phyloP scores from a whole-genome alignment of 179 eudicot species.

The Vitellaria paradoxa region DNA sequence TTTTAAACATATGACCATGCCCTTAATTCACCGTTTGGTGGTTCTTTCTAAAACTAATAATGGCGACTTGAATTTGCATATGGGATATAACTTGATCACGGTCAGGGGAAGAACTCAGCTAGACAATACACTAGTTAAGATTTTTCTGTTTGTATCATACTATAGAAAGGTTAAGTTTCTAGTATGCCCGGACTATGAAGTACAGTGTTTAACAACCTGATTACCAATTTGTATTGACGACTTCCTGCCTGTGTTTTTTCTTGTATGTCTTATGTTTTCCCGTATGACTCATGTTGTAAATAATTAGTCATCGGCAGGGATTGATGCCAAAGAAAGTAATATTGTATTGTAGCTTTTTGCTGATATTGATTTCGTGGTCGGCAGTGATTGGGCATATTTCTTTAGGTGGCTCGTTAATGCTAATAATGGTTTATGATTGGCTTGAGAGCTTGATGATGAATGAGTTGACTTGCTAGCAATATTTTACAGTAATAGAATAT shows the following conservation, averaged over 20 bases:
- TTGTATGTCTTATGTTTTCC: neutral
- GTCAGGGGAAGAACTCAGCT: neutral
- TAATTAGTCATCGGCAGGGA: neutral
- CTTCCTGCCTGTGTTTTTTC: neutral
- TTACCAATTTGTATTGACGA: neutral
- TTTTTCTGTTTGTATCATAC: neutral
- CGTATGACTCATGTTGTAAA: neutral
- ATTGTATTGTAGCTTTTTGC: neutral
- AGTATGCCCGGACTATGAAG: neutral
- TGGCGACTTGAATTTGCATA: constrained; percentile 2
- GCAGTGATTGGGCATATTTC: neutral
- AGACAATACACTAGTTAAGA: neutral
- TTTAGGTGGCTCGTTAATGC: neutral
- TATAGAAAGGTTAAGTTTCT: constrained; percentile 6
- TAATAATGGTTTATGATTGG: neutral
- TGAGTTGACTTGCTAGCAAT: neutral
- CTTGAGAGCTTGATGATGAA: neutral
- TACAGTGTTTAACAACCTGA: neutral
- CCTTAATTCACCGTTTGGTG: neutral
- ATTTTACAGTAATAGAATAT: too few relatives aligned
- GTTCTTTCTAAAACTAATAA: neutral
- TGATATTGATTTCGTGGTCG: neutral
- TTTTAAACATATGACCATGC: neutral
- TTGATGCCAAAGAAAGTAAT: neutral
- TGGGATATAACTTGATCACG: neutral